These are phyloP conservation scores for Paspalum vaginatum DNA, from an alignment of 176 grass and related monocot species.

Conservation along the genomic window DNA sequence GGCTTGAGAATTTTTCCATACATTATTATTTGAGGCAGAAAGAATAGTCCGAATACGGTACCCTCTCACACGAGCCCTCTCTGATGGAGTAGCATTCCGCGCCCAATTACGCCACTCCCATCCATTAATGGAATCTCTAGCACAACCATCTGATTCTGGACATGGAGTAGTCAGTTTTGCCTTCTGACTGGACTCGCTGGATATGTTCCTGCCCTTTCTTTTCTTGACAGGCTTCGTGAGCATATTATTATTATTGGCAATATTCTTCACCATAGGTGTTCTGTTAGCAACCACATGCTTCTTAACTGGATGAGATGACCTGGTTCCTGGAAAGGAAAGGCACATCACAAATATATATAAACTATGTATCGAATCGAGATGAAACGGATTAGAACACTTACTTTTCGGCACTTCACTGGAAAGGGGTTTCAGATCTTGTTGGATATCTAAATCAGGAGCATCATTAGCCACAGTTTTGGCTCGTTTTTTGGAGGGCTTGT, in stretches of 20 bases:
- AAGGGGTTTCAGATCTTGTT: slow-evolving; percentile 41
- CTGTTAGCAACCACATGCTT: slow-evolving; percentile 49
- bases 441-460: slow-evolving; percentile 36
- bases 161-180: slow-evolving; percentile 54
- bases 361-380: slow-evolving; percentile 4
- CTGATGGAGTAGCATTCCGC: slow-evolving; percentile 70
- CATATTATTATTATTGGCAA: slow-evolving; percentile 17
- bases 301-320: slow-evolving; percentile 54
- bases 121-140: slow-evolving; percentile 75
- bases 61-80: slow-evolving; percentile 78
- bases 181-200: slow-evolving; percentile 45
- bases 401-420: slow-evolving; percentile 64
- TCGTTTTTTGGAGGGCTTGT: slow-evolving; percentile 41
- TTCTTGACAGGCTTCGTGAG: slow-evolving; percentile 51
- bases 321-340: slow-evolving; percentile 53
- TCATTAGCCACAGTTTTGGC: slow-evolving; percentile 24
- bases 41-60: slow-evolving; percentile 51
- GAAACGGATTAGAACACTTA: slow-evolving; percentile 42
- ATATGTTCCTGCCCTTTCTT: slow-evolving; percentile 51
- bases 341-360: slow-evolving; percentile 28
- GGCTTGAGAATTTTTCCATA: slow-evolving; percentile 53
- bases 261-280: slow-evolving; percentile 32
- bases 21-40: slow-evolving; percentile 48
- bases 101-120: slow-evolving; percentile 97
- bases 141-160: slow-evolving; percentile 83